Conservation (phyloP, 2,329 filamentous ascomycete species). For the Ophiostoma angusticollis region DNA sequence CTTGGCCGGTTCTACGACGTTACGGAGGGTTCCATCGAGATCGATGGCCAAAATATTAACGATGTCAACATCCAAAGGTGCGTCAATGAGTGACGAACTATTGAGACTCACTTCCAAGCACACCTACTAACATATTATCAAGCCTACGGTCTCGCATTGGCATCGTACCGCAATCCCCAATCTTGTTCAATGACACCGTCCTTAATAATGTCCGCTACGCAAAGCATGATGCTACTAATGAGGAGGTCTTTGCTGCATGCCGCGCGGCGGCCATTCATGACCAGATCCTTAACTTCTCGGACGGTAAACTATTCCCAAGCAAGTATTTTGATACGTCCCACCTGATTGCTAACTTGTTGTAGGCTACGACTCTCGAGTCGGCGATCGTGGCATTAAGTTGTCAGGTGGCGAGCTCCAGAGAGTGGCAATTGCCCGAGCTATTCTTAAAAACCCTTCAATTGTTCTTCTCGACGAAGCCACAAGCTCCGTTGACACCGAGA, state of each 20-base stretch:
- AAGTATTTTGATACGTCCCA: not conserved
- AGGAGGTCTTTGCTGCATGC: slow-evolving; percentile 42
- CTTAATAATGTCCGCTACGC: slow-evolving; percentile 48
- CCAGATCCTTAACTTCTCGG: slow-evolving; percentile 40
- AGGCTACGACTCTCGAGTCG: slow-evolving; percentile 38
- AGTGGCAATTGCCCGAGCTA: slow-evolving; percentile 55
- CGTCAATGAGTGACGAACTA: too few relatives aligned
- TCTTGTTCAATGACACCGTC: slow-evolving; percentile 45
- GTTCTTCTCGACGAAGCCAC: slow-evolving; percentile 71
- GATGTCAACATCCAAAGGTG: slow-evolving; percentile 38
- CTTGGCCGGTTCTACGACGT: slow-evolving; percentile 48
- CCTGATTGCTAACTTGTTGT: slow-evolving; percentile 5
- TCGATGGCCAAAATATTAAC: slow-evolving; percentile 45
- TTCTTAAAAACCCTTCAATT: slow-evolving; percentile 62
- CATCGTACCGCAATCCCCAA: slow-evolving; percentile 42
- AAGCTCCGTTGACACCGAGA: slow-evolving; percentile 60
- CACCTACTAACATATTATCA: not conserved
- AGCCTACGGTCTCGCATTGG: slow-evolving; percentile 39
- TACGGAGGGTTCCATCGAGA: slow-evolving; percentile 35
- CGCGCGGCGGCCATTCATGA: slow-evolving; percentile 45
- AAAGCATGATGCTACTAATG: slow-evolving; percentile 38
- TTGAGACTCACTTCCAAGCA: too few relatives aligned
- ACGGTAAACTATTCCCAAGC: too few relatives aligned
- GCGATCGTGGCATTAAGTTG: slow-evolving; percentile 43
- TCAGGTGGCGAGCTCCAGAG: slow-evolving; percentile 56